Base-by-base conservation (phyloP, 345 rosid genomes). In the Aegle marmelos region DNA sequence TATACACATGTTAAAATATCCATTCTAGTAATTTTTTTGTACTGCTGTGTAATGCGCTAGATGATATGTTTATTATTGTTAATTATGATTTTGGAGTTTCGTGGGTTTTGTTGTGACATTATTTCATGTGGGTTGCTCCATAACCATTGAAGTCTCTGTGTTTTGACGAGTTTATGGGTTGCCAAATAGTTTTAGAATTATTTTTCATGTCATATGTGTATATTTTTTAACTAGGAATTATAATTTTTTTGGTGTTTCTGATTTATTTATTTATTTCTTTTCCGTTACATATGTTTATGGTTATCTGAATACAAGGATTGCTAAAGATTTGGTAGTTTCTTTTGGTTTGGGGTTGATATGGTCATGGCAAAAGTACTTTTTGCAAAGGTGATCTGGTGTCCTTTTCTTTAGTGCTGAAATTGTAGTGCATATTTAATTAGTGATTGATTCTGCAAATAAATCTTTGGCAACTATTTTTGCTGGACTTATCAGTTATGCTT, bases 401-500 rank as follows among this genome's bases (percentile, higher is more conserved):
- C 72, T 41, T 81, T 54, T 60, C 60, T 22, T 8, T 73, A 39
- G 79, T 67, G 48, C 60, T 27, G 63, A 36, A 62, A 17, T 17
- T 22, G 48, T 62, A 62, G 59, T 72, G 34, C 66, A 72, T 68
- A 34, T 27, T 68, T 39, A 74, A 27, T n/a, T 60, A 28, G 70
- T 33, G 60, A 70, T 82, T 75, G 63, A 76, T 79, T 80, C 76
- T 70, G 19, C 14, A 74, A 80, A 79, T 62, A 36, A 53, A 73
- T 63, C 31, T 68, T 72, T 56, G 76, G 80, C 68, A 36, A 76
- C 72, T 68, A 70, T 58, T 73, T 77, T 74, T 50, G 71, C 83
- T 80, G 68, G 71, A 81, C 88, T 68, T 78, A 56, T 68, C 45
- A 69, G 74, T 70, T 73, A 45, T 70, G 41, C 66, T 45, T 78